Conservation (phyloP, 2,329 filamentous ascomycete genomes). For the Fusarium veterinarium region DNA sequence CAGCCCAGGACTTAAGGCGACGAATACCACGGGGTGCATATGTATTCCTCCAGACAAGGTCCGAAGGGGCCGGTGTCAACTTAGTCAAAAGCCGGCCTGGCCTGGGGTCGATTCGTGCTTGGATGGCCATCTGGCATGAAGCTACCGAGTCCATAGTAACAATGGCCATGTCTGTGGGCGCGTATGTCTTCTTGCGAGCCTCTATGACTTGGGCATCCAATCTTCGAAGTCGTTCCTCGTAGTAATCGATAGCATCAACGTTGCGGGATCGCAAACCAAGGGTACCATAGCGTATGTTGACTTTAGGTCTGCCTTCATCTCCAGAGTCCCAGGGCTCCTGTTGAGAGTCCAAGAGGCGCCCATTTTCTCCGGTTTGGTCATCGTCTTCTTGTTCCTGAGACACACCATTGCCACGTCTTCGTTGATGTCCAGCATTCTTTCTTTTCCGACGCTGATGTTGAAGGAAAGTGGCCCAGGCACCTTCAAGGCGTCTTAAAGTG, state of each 20-base stretch:
- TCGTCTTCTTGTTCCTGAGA: constrained; percentile 50
- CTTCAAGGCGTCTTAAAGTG: constrained; percentile 79
- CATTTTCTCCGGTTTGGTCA: constrained; percentile 65
- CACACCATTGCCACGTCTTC: constrained; percentile 24
- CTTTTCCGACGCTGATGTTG: constrained; percentile 41
- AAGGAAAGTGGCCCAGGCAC: constrained; percentile 80
- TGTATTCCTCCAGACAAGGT: constrained; percentile 96
- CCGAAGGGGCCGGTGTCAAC: constrained; percentile 85
- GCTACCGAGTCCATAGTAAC: constrained; percentile 98
- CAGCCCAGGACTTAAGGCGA: constrained; percentile 81
- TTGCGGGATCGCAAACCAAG: constrained; percentile 77
- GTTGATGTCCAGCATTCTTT: constrained; percentile 2
- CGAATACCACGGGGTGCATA: constrained; percentile 81
- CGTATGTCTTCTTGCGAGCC: constrained; percentile 80
- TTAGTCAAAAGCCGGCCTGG: constrained; percentile 88
- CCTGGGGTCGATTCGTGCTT: constrained; percentile 90
- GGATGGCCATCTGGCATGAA: constrained; percentile 93
- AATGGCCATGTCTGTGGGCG: constrained; percentile 86
- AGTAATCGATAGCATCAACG: constrained; percentile 94
- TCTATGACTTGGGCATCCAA: constrained; percentile 79
- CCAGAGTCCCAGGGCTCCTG: constrained; percentile 44
- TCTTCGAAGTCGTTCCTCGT: constrained; percentile 83
- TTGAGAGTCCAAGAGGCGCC: constrained; percentile 67
- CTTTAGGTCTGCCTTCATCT: constrained; percentile 70
- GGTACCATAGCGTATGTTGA: constrained; percentile 82